Base-by-base conservation (phyloP, 192 early-diverging fungal genomes). In the Helicostylum pulchrum region DNA sequence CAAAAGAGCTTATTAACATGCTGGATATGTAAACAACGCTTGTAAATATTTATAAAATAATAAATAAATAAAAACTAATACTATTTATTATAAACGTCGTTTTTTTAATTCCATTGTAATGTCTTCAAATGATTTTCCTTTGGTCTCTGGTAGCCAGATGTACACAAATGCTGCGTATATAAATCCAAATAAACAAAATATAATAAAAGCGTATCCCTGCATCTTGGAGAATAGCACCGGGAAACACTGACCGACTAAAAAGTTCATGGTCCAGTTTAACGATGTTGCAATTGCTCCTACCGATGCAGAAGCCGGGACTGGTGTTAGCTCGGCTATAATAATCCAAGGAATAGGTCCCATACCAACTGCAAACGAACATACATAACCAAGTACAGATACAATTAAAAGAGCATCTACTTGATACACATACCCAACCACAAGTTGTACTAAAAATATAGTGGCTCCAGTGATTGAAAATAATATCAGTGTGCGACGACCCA, bases 311-410 rank as follows among this genome's bases (percentile, higher is more conserved):
- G 89, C 89, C 61, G 87, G 86, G 4, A 84, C 79, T 0, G 93
- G 93, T 15, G 89, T 77, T 54, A 91, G 71, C 61, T 94, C 93
- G 9, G 90, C 85, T 1, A 87, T 76, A 44, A 89, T 80, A 21
- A 91, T 75, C 90, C 90, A 93, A 2, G 93, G 89, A 47, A 93
- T 90, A 2, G 87, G 83, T 19, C 92, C 92, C 0, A 91, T 70
- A 34, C 90, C 93, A 36, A 94, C 77, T 39, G 87, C 89, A 77
- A 94, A 94, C 63, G 76, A 80, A 21, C 83, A 85, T 53, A 87
- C 90, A 78, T 88, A 93, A 7, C 86, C 66, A 70, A 91, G 88
- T 64, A 90, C 88, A 55, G 82, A 82, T 12, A 80, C 80, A 21
- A 89, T 80, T n/a, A 89, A 79, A 62, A 87, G 67, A 19, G 68